These are phyloP conservation scores for Acephala macrosclerotiorum DNA, from an alignment of 2,329 filamentous ascomycete genomes.

Conservation along the genomic window DNA sequence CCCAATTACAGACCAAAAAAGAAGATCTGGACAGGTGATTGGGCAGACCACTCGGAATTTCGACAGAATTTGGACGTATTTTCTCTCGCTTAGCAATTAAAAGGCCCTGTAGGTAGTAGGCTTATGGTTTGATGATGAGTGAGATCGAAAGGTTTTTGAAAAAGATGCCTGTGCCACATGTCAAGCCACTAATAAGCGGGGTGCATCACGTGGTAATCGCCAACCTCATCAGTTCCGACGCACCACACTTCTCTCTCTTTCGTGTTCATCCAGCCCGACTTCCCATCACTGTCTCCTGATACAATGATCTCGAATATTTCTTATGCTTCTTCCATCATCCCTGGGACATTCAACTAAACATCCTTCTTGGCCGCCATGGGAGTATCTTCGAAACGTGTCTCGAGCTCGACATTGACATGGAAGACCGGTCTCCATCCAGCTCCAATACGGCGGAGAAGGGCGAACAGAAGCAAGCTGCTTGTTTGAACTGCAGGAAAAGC, in stretches of 20 bases:
- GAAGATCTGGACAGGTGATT: no score
- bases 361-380: constrained; percentile 12
- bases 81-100: no score
- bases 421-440: constrained; percentile 34
- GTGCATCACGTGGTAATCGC: background rate
- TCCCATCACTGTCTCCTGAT: background rate
- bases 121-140: background rate
- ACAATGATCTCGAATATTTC: background rate
- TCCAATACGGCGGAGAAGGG: constrained; percentile 33
- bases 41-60: no score
- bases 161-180: background rate
- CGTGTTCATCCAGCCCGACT: constrained; percentile 1
- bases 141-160: background rate
- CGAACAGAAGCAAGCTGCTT: constrained; percentile 56
- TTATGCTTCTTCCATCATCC: background rate
- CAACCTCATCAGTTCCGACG: background rate
- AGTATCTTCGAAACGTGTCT: background rate
- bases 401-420: constrained; percentile 28
- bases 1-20: no score
- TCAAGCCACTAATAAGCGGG: background rate
- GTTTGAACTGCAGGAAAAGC: constrained; percentile 69
- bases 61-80: no score
- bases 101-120: no score
- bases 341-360: background rate
- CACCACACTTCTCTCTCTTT: background rate